phyloP scores from a whole-genome alignment of 495 filamentous ascomycete species.

The Neurospora intermedia region DNA sequence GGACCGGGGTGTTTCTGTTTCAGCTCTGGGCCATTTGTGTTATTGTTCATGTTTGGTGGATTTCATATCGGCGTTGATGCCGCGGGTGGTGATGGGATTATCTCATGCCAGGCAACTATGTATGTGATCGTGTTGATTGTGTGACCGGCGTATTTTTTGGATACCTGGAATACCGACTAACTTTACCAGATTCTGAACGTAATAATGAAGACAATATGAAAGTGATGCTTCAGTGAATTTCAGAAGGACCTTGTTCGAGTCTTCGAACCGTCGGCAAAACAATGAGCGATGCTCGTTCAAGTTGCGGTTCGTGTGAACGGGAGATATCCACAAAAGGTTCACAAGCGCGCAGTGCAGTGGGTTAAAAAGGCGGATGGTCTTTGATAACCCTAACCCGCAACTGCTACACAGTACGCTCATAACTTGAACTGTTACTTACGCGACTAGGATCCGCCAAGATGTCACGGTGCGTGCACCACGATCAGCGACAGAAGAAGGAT shows the following conservation, averaged over 20 bases:
- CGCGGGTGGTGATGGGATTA: background rate
- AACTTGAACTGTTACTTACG: background rate
- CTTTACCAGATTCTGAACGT: background rate
- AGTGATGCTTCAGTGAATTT: background rate
- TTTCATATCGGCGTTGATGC: background rate
- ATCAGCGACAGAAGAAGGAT: background rate
- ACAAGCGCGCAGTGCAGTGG: background rate
- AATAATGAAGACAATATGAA: background rate
- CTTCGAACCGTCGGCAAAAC: background rate
- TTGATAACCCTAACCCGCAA: background rate
- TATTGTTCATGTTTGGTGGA: conserved; percentile 10
- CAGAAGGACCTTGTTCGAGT: background rate
- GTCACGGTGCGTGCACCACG: background rate
- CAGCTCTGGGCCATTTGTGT: background rate
- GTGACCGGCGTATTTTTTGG: background rate
- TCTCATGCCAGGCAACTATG: background rate
- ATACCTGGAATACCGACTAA: background rate
- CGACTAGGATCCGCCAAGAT: background rate
- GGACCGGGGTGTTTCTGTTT: background rate
- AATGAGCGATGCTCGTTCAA: background rate
- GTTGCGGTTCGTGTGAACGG: background rate
- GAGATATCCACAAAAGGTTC: background rate
- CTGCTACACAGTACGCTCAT: too few relatives aligned
- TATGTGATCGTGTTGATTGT: background rate
- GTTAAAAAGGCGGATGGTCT: background rate